These are phyloP conservation scores for Crithidia brevicula DNA, from an alignment of 208 protist genomes.

Conservation along the genomic window DNA sequence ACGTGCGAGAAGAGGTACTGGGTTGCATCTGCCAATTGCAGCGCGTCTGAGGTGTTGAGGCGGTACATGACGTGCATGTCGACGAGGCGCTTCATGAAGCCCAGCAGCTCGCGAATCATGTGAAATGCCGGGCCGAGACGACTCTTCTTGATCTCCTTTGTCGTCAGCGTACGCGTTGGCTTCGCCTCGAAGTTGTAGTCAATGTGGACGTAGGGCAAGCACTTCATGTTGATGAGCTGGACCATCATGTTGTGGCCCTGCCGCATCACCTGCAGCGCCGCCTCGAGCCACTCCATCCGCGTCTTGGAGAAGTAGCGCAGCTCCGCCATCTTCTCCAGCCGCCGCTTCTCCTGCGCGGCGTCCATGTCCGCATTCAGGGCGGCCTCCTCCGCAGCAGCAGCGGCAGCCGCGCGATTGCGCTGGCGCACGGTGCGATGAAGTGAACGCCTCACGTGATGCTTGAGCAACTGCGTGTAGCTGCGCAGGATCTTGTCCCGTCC, in stretches of 20 bases:
- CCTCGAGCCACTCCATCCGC: slow-evolving; percentile 99
- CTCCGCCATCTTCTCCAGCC: slow-evolving; percentile 93
- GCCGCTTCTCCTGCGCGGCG: slow-evolving; percentile 36
- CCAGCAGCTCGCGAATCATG: slow-evolving; percentile 99
- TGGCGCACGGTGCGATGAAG: slow-evolving; percentile 89
- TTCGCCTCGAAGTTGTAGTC: slow-evolving; percentile 99
- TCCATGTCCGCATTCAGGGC: slow-evolving; percentile 13
- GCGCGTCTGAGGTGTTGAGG: slow-evolving; percentile 98
- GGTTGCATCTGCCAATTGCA: slow-evolving; percentile 99
- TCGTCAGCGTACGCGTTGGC: slow-evolving; percentile 99
- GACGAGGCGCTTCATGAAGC: slow-evolving; percentile 99
- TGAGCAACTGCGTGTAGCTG: slow-evolving; percentile 99
- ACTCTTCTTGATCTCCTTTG: slow-evolving; percentile 99
- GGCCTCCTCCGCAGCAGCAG: slow-evolving; percentile 8
- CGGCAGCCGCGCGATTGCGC: slow-evolving; percentile 14
- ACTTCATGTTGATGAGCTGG: slow-evolving; percentile 99
- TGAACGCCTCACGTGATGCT: slow-evolving; percentile 99
- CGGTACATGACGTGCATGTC: slow-evolving; percentile 99
- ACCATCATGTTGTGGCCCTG: slow-evolving; percentile 99
- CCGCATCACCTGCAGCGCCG: slow-evolving; percentile 99
- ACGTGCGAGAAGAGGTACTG: slow-evolving; percentile 99
- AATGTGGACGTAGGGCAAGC: slow-evolving; percentile 99
- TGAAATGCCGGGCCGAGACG: slow-evolving; percentile 99
- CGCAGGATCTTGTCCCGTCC: slow-evolving; percentile 95
- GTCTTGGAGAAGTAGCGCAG: slow-evolving; percentile 99